Base-by-base conservation (phyloP, 2,329 filamentous ascomycete genomes). In the Exophiala dermatitidis region DNA sequence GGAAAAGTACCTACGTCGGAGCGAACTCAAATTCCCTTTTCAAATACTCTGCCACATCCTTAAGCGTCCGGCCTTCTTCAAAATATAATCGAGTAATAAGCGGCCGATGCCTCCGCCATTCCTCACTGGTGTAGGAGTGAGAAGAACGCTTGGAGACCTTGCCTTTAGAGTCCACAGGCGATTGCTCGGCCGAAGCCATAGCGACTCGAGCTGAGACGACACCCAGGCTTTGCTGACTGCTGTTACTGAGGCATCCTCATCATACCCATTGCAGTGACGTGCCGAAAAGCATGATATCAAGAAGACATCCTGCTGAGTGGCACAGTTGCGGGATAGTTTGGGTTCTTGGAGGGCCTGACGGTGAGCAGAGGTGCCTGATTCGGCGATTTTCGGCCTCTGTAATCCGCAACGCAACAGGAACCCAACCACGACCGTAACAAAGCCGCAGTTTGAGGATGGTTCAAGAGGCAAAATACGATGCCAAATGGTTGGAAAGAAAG, bases 111-210 rank as follows among this genome's bases (percentile, higher is more conserved):
- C 51, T 51, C 43, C 59, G 59, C 61, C 61, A 63, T 49, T 63
- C 61, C 30, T 63, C 61, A 29, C 53, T 57, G 19, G 56, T 62
- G 47, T 63, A 63, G 12, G 61, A 63, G 49, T 63, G 62, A 32
- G 61, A 60, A 9, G 61, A 60, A 9, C 61, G 60, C 50, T 63
- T 63, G 36, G 54, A 46, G 8, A 49, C 40, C 51, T 57, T 62
- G 37, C 48, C 52, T 45, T 56, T 60, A 37, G 50, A 55, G 43
- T 54, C 53, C 43, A 56, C 46, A 9, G 40, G 50, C 12, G 54
- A 47, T 26, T 32, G 10, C 33, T 57, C 54, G 37, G 46, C 48
- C 38, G 51, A 54, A 50, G 51, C 54, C 57, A 59, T 59, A 42
- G 31, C 40, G 51, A 19, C 3, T 26, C 6, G 38, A 41, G 28